Conservation (phyloP, 345 rosid species). For the Eucalyptus caleyi region DNA sequence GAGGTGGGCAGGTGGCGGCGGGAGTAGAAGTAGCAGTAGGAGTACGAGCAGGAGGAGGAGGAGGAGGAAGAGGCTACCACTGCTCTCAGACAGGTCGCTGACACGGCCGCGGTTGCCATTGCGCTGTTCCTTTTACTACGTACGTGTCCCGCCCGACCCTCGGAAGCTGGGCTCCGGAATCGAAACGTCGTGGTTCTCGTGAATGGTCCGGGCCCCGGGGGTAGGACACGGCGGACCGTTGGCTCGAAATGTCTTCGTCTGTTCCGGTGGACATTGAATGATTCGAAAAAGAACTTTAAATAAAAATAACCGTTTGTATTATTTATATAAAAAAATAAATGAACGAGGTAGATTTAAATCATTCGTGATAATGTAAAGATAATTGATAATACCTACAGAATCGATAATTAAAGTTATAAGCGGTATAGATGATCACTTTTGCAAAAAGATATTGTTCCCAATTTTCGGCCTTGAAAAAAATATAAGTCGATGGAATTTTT, state of each 20-base stretch:
- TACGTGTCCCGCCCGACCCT: neutral
- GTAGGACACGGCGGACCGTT: neutral
- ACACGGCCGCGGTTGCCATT: neutral
- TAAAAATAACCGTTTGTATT: too few species aligned
- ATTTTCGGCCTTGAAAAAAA: too few species aligned
- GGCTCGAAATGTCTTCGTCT: neutral
- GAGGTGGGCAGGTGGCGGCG: neutral
- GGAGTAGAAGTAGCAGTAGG: neutral
- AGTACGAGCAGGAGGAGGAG: neutral
- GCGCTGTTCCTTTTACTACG: too few species aligned
- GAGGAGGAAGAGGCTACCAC: neutral
- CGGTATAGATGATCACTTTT: too few species aligned
- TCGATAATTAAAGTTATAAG: too few species aligned
- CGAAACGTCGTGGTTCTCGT: neutral
- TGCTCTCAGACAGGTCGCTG: neutral
- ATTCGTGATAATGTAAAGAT: too few species aligned
- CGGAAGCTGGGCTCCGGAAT: neutral
- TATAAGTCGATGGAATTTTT: rapidly evolving
- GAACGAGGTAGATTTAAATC: too few species aligned
- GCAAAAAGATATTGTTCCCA: too few species aligned
- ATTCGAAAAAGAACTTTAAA: too few species aligned
- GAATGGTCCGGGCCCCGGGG: neutral
- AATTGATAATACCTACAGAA: too few species aligned
- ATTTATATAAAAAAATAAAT: too few species aligned
- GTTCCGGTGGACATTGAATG: neutral